These are phyloP conservation scores for Myotisia sp. DNA, from an alignment of 2,329 filamentous ascomycete species.

Conservation along the genomic window DNA sequence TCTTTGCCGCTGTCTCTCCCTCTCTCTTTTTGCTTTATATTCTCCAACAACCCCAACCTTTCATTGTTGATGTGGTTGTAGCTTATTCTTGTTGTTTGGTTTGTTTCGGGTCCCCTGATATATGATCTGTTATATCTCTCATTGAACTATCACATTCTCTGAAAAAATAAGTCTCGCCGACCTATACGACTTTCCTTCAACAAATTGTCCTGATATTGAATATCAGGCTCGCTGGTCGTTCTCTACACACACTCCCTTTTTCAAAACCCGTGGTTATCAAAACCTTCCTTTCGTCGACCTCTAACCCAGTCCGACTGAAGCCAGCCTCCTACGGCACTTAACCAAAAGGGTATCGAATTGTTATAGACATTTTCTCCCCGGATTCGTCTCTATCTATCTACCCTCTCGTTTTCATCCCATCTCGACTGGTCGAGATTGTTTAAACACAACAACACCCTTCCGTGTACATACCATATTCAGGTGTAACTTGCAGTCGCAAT, in stretches of 20 bases:
- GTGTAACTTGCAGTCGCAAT: slow-evolving; percentile 4
- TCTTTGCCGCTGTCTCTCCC: slow-evolving; percentile 1
- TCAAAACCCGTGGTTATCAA: slow-evolving; percentile 1
- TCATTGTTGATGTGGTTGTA: too few relatives aligned
- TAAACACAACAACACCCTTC: not conserved
- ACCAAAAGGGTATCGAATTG: too few relatives aligned
- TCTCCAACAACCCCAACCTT: too few relatives aligned
- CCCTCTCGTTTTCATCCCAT: slow-evolving; percentile 1
- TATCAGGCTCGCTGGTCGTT: slow-evolving; percentile 2
- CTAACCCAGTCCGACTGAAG: not conserved
- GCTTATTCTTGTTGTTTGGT: too few relatives aligned
- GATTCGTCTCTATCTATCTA: slow-evolving; percentile 6
- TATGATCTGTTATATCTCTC: too few relatives aligned
- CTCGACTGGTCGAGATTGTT: slow-evolving; percentile 6
- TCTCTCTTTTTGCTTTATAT: slow-evolving; percentile 1
- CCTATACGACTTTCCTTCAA: too few relatives aligned
- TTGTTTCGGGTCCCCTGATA: too few relatives aligned
- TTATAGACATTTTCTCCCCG: too few relatives aligned
- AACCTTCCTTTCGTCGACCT: not conserved
- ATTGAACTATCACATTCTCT: too few relatives aligned
- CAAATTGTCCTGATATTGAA: slow-evolving; percentile 6
- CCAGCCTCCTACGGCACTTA: too few relatives aligned
- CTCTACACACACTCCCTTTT: slow-evolving; percentile 5
- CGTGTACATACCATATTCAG: too few relatives aligned
- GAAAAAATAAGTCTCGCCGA: too few relatives aligned